Base-by-base conservation (phyloP, 1,139 yeast species). In the Hyphopichia pseudoburtonii region DNA sequence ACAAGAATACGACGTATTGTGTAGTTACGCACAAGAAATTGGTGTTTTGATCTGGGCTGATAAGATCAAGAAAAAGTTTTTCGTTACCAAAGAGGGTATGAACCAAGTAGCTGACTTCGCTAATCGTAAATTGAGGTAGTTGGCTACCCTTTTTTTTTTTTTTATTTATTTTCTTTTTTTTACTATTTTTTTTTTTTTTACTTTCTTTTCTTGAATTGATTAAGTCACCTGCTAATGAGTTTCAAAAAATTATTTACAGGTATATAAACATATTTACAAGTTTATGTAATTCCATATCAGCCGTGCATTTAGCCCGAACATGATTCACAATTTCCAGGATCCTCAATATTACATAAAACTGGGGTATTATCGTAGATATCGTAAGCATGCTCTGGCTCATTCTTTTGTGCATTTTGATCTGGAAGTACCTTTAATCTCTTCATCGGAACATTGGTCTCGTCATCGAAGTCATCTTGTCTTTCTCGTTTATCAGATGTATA, bases 41-140 rank as follows among this genome's bases (percentile, higher is more conserved):
- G 98, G 97, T 1, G 96, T 89, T 0, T 65, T 92, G 35, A 60
- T 86, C 8, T 92, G 97, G 97, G 76, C 82, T 34, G 89, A 87
- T 57, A 76, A 80, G 35, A 60, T 64, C n/a, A 80, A 78, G 52
- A 78, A 76, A 53, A 86, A 86, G 48, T 92, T 92, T 56, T 86
- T 85, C 37, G 83, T 81, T 1, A 84, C 94, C 0, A 77, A 78
- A 39, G 96, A 86, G 42, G 97, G 96, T n/a, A 84, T 86, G 56
- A 68, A 80, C 10, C 97, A 89, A 57, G 86, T 90, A 17, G 81
- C 88, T 9, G 96, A 88, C 39, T 90, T 79, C 60, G 95, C 95
- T 1, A 83, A 82, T 51, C 73, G 96, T 46, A 76, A 75, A 39
- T 56, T 72, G 30, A 33, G 26, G 17, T 31, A 30, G 16, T 16